Evolutionary conservation across 177 flowering plant genomes (phyloP), one percentile per base, ranked within the genome.

Genomic region (Vitis hybrid): DNA sequence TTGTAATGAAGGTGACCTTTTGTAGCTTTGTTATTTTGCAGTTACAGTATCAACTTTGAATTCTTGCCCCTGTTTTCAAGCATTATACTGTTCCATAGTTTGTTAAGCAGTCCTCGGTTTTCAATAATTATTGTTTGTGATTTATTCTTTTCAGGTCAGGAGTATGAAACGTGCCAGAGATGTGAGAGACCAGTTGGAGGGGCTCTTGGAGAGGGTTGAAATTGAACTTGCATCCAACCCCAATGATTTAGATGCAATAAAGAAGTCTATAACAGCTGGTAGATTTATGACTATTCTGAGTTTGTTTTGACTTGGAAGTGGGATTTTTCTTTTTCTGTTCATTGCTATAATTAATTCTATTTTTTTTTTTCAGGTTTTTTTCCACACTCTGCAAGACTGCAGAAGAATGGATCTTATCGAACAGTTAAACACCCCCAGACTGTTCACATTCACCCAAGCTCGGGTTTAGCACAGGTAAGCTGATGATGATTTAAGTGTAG

Each of bases 121-220:
- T 2, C 5, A 11, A 0, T 3, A 32, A 12, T 20, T 60, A 46
- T 64, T 12, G 21, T 9, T 2, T 55, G 14, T 46, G 11, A 46
- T 52, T 70, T 48, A 4, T 41, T 41, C 46, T 61, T 74, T 75
- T 66, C 72, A 93, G 94, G 96, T 93, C 15, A 85, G 94, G 76
- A 91, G 97, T 78, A 91, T 95, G 99, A 93, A 93, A 75, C 90
- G 93, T 53, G 98, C 99, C 2, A 83, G 98, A 78, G 97, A 90
- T 73, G 86, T 91, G 11, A 79, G 97, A 68, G 97, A 91, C 68
- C 98, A 95, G 67, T 76, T 94, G 81, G 95, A 90, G 78, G 97
- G 97, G 51, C 85, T 94, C 2, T 69, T 92, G 72, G 98, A 94
- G 79, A 85, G 97, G 70, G 97, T 92, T 68, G 98, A 91, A 68